A percentile compares a stretch with the other conserved stretches of the same genome.
phyloP scores from a whole-genome alignment of 257 asterid species.

The Solanum etuberosum region DNA sequence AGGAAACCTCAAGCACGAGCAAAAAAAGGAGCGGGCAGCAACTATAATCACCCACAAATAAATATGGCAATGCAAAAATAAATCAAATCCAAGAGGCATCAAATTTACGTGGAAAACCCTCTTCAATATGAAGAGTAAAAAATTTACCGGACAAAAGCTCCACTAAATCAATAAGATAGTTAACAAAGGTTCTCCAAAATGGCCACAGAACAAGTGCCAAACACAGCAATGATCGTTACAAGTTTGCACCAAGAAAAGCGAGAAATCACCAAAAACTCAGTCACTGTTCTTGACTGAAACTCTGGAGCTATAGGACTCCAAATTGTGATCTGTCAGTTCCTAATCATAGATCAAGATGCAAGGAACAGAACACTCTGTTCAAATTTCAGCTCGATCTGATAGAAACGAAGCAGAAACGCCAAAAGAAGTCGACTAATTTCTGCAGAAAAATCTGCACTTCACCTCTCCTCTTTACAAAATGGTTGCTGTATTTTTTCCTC shows the following conservation, averaged over 20 bases:
- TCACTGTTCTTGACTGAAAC: neutral
- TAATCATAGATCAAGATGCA: neutral
- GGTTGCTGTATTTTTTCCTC: neutral
- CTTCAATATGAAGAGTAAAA: neutral
- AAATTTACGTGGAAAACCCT: neutral
- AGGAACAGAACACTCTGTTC: neutral
- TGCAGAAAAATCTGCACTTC: neutral
- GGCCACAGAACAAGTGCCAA: neutral
- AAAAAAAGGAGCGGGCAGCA: neutral
- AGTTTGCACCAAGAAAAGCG: neutral
- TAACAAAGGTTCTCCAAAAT: neutral
- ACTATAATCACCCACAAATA: neutral
- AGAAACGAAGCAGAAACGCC: neutral
- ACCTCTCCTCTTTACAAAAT: neutral
- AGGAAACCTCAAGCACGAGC: neutral
- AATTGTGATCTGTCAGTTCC: neutral
- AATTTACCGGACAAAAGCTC: neutral
- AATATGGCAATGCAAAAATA: neutral
- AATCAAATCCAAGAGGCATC: neutral
- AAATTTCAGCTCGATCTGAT: neutral
- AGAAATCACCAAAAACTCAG: neutral
- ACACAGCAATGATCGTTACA: neutral
- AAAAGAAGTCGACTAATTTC: neutral
- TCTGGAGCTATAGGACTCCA: neutral
- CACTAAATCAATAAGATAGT: neutral